Percentiles rank a stretch among this genome's conserved stretches.
Conservation (phyloP, 495 filamentous ascomycete genomes). For the Penicillium maclennaniae region DNA sequence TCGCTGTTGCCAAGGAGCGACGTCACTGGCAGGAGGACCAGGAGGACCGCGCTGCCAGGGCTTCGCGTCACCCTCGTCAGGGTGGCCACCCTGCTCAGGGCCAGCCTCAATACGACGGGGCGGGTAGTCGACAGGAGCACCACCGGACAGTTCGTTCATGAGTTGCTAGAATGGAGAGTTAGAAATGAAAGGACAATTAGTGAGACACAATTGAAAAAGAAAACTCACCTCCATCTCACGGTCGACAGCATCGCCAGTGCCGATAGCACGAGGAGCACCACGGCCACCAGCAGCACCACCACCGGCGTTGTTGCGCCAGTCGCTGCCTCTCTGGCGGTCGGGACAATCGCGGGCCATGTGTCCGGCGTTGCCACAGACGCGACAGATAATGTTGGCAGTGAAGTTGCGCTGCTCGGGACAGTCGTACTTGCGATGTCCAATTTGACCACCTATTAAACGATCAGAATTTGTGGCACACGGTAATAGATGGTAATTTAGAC, state of each 20-base stretch:
- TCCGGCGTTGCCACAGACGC: slow-evolving; percentile 91
- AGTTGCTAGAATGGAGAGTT: slow-evolving; percentile 66
- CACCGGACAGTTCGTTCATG: slow-evolving; percentile 93
- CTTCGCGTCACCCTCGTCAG: slow-evolving; percentile 59
- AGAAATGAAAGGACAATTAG: slow-evolving; percentile 17
- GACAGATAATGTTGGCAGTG: slow-evolving; percentile 98
- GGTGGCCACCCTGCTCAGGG: slow-evolving; percentile 49
- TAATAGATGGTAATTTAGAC: slow-evolving; percentile 15
- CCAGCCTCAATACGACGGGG: slow-evolving; percentile 86
- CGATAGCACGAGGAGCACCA: slow-evolving; percentile 60
- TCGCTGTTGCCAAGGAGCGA: slow-evolving; percentile 70
- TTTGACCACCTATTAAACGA: slow-evolving; percentile 67
- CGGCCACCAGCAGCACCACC: slow-evolving; percentile 32
- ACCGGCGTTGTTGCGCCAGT: slow-evolving; percentile 72
- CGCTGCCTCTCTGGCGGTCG: slow-evolving; percentile 81
- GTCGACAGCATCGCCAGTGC: slow-evolving; percentile 79
- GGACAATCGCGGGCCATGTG: slow-evolving; percentile 94
- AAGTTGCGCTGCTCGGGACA: slow-evolving; percentile 97
- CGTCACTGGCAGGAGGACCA: slow-evolving; percentile 67
- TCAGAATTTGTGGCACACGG: slow-evolving; percentile 5
- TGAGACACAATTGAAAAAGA: not conserved
- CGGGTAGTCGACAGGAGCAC: slow-evolving; percentile 57
- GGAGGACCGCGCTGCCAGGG: slow-evolving; percentile 83
- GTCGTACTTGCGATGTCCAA: slow-evolving; percentile 98
- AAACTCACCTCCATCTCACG: slow-evolving; percentile 85